Evolutionary conservation across 192 early-diverging fungal species (phyloP), one percentile per base, ranked within the genome.

Genomic region (Coemansia sp.): DNA sequence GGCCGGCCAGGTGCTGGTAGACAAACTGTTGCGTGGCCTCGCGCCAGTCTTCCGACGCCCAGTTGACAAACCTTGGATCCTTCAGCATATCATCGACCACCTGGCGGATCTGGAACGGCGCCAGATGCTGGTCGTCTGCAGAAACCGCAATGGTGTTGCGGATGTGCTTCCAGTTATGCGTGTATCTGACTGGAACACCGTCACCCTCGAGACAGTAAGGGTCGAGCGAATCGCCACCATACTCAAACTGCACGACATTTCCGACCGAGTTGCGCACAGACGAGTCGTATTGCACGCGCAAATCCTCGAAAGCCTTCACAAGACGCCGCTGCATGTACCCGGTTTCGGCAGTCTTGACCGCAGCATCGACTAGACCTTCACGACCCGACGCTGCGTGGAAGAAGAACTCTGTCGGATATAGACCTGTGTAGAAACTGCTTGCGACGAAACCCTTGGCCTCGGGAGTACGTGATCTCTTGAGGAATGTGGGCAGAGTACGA

Each of bases 371-470:
- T 54, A 99, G 83, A 78, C 97, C 97, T 87, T 99, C 97, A 81
- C 97, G 93, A 71, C 97, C 97, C 45, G 96, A 97, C 13, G 97
- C 90, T 54, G 96, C 97, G 81, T 99, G 97, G 85, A 98, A 99
- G 53, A 99, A 80, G 76, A 99, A 99, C 71, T 99, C 97, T 1
- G 92, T 88, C 4, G 97, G 95, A 11, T 90, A 86, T n/a, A 99
- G 80, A 9, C 97, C 97, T 49, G 84, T 86, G 78, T 88, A 98
- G 83, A 98, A 99, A 81, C 90, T 92, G 81, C 92, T 97, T 45
- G 90, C 78, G 12, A 99, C 97, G 78, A 99, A 99, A 57, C 97
- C 97, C 69, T 96, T 95, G 53, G 96, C 96, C 40, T 90, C 84
- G 2, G 98, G 96, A 14, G 80, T 85, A 54, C 91, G 91, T 50